Percentiles rank a stretch among this genome's conserved stretches.
Evolutionary conservation across 1,284 basidiomycete species (phyloP).

Genomic region (Ganoderma sinense): DNA sequence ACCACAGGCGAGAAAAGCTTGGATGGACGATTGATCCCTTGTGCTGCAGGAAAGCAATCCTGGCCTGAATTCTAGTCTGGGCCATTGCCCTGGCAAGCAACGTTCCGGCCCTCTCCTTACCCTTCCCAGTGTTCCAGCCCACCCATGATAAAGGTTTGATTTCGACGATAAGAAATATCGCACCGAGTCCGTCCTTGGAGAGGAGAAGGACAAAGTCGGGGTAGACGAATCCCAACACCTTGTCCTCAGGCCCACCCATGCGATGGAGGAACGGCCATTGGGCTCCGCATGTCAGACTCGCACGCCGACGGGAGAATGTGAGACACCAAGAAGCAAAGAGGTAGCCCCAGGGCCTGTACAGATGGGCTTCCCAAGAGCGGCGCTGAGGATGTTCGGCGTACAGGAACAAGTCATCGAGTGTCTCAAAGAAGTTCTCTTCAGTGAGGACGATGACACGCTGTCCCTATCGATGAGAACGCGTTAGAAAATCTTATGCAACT

Average conservation of each 20-base stretch:
- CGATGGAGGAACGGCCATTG: background rate
- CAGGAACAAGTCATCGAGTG: background rate
- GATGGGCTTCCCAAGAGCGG: background rate
- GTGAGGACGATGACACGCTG: background rate
- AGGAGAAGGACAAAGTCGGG: background rate
- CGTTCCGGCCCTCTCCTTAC: background rate
- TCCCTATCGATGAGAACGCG: background rate
- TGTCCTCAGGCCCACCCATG: background rate
- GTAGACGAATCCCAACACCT: background rate
- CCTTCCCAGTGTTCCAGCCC: background rate
- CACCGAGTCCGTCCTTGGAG: background rate
- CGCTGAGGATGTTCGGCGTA: background rate
- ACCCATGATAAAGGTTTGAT: background rate
- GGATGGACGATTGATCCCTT: background rate
- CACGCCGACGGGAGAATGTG: background rate
- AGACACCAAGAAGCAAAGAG: background rate
- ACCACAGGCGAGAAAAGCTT: background rate
- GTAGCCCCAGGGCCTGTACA: background rate
- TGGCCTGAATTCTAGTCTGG: background rate
- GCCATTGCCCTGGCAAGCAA: background rate
- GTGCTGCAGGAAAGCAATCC: background rate
- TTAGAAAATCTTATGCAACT: too few relatives aligned
- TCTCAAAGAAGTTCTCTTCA: background rate
- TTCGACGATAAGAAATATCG: background rate
- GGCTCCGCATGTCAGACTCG: background rate